Conservation (phyloP, 495 filamentous ascomycete species). For the Saxophila tyrrhenica region DNA sequence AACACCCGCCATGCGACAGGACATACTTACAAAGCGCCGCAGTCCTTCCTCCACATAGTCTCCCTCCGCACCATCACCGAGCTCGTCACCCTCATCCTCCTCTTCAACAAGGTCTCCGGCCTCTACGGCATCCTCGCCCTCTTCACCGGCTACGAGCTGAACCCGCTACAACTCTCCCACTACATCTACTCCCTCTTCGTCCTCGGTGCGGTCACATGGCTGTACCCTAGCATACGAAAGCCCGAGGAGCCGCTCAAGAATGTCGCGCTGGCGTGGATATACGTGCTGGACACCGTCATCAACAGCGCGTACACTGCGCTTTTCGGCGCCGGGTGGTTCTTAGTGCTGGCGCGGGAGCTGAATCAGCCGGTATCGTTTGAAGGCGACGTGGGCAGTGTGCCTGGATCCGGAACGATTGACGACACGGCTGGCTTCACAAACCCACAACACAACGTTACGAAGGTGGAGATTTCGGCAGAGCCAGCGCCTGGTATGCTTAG, state of each 20-base stretch:
- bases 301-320: slow-evolving; percentile 66
- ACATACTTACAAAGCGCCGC: neutral
- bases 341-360: slow-evolving; percentile 48
- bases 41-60: slow-evolving; percentile 63
- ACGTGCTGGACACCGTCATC: slow-evolving; percentile 65
- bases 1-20: neutral
- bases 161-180: slow-evolving; percentile 33
- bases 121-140: slow-evolving; percentile 81
- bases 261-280: slow-evolving; percentile 40
- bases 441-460: slow-evolving; percentile 49
- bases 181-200: slow-evolving; percentile 73
- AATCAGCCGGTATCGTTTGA: slow-evolving; percentile 25
- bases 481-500: slow-evolving; percentile 31
- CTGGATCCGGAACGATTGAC: slow-evolving; percentile 41
- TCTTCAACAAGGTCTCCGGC: slow-evolving; percentile 81
- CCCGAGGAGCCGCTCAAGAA: slow-evolving; percentile 20
- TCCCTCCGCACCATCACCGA: slow-evolving; percentile 77
- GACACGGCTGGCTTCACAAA: slow-evolving; percentile 58
- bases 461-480: slow-evolving; percentile 38
- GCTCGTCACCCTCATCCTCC: slow-evolving; percentile 61
- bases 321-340: slow-evolving; percentile 76
- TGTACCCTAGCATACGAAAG: slow-evolving; percentile 46
- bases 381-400: neutral
- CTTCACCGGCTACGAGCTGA: slow-evolving; percentile 31
- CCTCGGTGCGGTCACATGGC: slow-evolving; percentile 47